Evolutionary conservation across 106 monocot genomes (phyloP).

Genomic region (Platanthera guangdongensis): DNA sequence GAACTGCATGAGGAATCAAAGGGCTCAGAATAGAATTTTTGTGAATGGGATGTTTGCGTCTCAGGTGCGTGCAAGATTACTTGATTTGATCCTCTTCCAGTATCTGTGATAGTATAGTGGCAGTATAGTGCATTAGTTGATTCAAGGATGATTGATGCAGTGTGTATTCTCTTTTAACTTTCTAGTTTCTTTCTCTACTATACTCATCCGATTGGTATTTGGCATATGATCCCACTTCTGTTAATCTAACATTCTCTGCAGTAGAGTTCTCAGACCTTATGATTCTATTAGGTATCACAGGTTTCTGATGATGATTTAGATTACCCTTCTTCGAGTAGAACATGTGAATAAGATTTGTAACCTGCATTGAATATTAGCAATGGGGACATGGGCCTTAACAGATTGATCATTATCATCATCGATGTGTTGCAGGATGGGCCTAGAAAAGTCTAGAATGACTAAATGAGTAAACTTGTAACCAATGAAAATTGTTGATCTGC

Average conservation of each 20-base stretch:
- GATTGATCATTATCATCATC: too few species aligned
- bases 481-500: too few species aligned
- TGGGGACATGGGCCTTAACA: not conserved
- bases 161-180: not conserved
- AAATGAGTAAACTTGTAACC: too few species aligned
- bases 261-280: not conserved
- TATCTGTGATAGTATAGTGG: too few species aligned
- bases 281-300: not conserved
- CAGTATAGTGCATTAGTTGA: not conserved
- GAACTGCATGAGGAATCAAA: not conserved
- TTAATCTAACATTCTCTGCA: not conserved
- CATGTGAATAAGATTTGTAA: slow-evolving; percentile 3
- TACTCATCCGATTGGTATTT: not conserved
- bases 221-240: not conserved
- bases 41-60: not conserved
- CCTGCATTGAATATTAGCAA: not conserved
- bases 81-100: slow-evolving; percentile 4
- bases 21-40: not conserved
- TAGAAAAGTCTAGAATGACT: too few species aligned
- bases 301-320: not conserved
- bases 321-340: slow-evolving; percentile 1
- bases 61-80: not conserved
- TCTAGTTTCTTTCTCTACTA: not conserved
- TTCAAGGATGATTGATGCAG: not conserved
- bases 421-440: too few species aligned